Conservation (phyloP, 768 basidiomycete species). For the Rubroboletus satanas region DNA sequence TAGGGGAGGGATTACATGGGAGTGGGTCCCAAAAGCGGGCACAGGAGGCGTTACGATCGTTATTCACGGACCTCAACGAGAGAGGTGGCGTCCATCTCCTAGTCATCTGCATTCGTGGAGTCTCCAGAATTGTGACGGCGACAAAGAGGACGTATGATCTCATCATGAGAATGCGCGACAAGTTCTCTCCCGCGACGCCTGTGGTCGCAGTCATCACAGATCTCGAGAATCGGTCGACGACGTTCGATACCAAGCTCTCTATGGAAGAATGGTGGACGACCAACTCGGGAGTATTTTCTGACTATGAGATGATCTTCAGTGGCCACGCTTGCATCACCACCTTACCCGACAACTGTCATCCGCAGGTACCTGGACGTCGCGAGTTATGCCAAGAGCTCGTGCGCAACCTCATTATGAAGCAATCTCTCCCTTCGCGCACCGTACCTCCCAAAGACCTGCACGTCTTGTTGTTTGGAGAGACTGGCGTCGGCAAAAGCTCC, state of each 20-base stretch:
- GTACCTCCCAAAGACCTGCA: constrained; percentile 24
- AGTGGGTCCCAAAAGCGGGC: constrained; percentile 15
- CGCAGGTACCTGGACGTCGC: constrained; percentile 19
- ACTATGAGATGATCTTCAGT: constrained; percentile 29
- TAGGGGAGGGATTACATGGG: constrained; percentile 23
- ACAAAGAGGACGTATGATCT: constrained; percentile 19
- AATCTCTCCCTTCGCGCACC: constrained; percentile 17
- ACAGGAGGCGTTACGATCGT: constrained; percentile 17
- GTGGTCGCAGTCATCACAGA: constrained; percentile 31
- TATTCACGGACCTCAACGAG: constrained; percentile 22
- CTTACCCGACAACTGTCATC: constrained; percentile 19
- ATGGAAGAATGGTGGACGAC: constrained; percentile 39
- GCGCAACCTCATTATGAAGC: constrained; percentile 15
- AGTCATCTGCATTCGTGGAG: constrained; percentile 26
- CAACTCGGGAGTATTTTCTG: constrained; percentile 27
- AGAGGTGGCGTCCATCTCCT: constrained; percentile 24
- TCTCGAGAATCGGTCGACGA: constrained; percentile 24
- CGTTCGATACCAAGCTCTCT: constrained; percentile 7
- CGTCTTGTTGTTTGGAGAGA: constrained; percentile 40
- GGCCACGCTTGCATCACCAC: constrained; percentile 40
- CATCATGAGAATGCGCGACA: constrained; percentile 15
- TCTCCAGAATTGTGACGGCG: constrained; percentile 11
- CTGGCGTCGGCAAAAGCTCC: constrained; percentile 24
- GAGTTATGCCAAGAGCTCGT: constrained; percentile 16
- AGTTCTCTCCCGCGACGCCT: constrained; percentile 14